Evolutionary conservation across 2,329 filamentous ascomycete genomes (phyloP).

Genomic region (Cladophialophora chaetospira): DNA sequence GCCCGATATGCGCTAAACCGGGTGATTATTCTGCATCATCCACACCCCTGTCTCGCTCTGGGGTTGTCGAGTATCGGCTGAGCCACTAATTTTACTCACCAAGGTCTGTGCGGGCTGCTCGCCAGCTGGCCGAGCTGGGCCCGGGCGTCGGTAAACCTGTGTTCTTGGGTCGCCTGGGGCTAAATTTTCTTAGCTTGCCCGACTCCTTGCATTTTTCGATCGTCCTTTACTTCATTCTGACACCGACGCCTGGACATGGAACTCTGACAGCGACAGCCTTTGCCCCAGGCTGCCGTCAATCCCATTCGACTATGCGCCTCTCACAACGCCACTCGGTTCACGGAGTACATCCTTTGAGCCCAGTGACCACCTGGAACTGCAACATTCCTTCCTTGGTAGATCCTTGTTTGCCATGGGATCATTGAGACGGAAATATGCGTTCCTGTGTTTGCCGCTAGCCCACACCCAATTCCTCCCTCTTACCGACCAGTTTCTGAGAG

Average conservation of each 20-base stretch:
- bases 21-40: neutral
- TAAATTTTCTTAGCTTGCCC: constrained; percentile 1
- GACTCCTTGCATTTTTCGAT: neutral
- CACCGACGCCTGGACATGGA: neutral
- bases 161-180: constrained; percentile 7
- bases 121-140: neutral
- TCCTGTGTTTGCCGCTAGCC: constrained; percentile 1
- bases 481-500: neutral
- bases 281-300: constrained; percentile 12
- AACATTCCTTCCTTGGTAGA: too few relatives aligned
- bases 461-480: neutral
- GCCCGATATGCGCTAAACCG: neutral
- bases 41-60: neutral
- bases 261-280: constrained; percentile 6
- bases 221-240: constrained; percentile 12
- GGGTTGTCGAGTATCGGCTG: constrained; percentile 2
- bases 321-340: neutral
- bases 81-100: constrained; percentile 5
- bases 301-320: constrained; percentile 2
- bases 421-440: constrained; percentile 4
- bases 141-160: neutral
- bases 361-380: neutral
- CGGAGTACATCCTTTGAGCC: neutral
- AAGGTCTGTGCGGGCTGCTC: neutral
- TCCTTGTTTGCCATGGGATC: neutral